A percentile compares a stretch with the other conserved stretches of the same genome.
These are phyloP conservation scores for Parasitella parasitica DNA, from an alignment of 371 early-diverging fungal species.

Conservation along the genomic window DNA sequence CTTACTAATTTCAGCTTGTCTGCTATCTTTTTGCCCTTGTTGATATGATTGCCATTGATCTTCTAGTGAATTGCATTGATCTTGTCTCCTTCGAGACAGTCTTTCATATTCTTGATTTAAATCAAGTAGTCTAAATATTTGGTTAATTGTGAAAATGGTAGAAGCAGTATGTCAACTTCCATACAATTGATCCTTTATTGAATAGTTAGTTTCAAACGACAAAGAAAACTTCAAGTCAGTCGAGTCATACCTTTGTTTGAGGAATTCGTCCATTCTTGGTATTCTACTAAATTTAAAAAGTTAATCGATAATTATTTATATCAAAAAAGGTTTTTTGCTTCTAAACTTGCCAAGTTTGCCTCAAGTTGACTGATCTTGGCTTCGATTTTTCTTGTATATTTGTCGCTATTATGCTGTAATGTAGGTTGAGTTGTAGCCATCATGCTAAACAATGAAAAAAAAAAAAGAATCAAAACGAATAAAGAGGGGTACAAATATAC, in stretches of 20 bases:
- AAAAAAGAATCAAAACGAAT: background rate
- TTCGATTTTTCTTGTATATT: background rate
- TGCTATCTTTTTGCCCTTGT: background rate
- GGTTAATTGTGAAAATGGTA: no score
- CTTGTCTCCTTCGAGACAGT: conserved; percentile 9
- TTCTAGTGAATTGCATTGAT: conserved; percentile 6
- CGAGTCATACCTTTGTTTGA: background rate
- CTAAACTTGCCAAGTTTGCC: background rate
- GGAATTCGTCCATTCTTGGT: background rate
- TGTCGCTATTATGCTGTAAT: background rate
- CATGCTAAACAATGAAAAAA: background rate
- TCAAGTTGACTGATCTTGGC: background rate
- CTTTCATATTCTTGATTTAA: conserved; percentile 14
- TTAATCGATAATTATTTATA: background rate
- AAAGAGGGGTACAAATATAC: background rate
- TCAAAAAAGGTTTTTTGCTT: background rate
- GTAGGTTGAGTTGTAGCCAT: background rate
- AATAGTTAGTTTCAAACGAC: background rate
- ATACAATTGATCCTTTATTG: background rate
- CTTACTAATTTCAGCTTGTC: conserved; percentile 16
- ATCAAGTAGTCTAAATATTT: background rate
- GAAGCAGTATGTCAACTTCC: no score
- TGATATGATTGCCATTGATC: conserved; percentile 18
- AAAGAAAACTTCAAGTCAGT: background rate
- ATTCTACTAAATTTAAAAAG: background rate